Evolutionary conservation across 2,329 filamentous ascomycete genomes (phyloP).

Genomic region (Aureobasidium lini): DNA sequence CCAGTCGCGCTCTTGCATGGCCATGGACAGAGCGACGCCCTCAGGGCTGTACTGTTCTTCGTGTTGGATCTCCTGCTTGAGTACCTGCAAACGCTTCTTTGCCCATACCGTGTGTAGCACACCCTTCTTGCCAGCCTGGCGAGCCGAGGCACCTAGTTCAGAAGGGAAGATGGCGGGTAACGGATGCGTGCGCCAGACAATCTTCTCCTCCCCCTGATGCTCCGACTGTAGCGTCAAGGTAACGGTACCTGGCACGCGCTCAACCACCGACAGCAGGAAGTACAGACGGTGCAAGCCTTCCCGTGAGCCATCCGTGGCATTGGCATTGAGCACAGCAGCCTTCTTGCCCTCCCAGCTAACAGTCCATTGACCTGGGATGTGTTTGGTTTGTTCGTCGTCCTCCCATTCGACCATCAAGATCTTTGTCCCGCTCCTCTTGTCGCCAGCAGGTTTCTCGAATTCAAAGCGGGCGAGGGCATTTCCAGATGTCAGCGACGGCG

Average conservation of each 20-base stretch:
- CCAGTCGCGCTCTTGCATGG: slow-evolving; percentile 74
- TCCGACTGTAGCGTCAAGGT: slow-evolving; percentile 51
- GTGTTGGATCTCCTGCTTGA: slow-evolving; percentile 67
- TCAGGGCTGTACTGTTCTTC: slow-evolving; percentile 70
- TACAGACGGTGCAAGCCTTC: slow-evolving; percentile 57
- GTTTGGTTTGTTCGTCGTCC: slow-evolving; percentile 46
- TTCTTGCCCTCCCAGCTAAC: slow-evolving; percentile 75
- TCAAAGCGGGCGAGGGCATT: slow-evolving; percentile 77
- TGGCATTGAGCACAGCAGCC: slow-evolving; percentile 54
- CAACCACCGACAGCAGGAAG: slow-evolving; percentile 69
- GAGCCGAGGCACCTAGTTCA: slow-evolving; percentile 60
- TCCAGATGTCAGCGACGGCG: slow-evolving; percentile 40
- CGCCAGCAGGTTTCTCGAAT: slow-evolving; percentile 70
- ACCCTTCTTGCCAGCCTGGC: slow-evolving; percentile 64
- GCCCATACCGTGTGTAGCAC: slow-evolving; percentile 89
- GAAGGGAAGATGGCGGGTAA: slow-evolving; percentile 81
- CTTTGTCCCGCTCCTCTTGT: slow-evolving; percentile 83
- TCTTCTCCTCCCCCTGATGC: slow-evolving; percentile 25
- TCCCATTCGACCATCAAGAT: slow-evolving; percentile 92
- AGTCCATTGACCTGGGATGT: slow-evolving; percentile 56
- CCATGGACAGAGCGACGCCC: slow-evolving; percentile 78
- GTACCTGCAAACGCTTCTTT: slow-evolving; percentile 66
- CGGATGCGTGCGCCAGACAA: slow-evolving; percentile 61
- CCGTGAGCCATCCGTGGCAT: slow-evolving; percentile 44
- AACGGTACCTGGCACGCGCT: slow-evolving; percentile 63